Percentiles rank a stretch among this genome's conserved stretches.
Evolutionary conservation across 139 green algal species (phyloP).

Genomic region (Deuterostichococcus epilithicus): DNA sequence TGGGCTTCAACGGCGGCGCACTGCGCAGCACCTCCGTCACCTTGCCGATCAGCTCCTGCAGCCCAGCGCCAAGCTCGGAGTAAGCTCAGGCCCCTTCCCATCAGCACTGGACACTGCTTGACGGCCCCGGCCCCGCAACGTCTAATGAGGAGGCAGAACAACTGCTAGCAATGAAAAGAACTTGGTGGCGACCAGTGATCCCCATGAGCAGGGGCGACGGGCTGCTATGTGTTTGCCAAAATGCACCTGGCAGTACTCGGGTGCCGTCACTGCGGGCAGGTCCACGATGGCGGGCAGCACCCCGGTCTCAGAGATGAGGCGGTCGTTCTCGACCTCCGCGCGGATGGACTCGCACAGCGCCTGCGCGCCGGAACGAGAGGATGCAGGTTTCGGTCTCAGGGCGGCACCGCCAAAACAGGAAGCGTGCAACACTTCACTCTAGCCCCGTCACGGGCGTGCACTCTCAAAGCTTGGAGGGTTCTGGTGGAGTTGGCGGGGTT

Average conservation of each 20-base stretch:
- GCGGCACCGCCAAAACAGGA: too few relatives aligned
- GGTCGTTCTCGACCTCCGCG: conserved; percentile 43
- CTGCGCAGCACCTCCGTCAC: conserved; percentile 30
- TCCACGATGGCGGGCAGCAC: conserved; percentile 33
- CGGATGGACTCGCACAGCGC: conserved; percentile 41
- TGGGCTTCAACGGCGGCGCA: conserved; percentile 42
- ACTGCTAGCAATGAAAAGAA: too few relatives aligned
- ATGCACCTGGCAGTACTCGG: conserved; percentile 37
- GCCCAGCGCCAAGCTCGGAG: not conserved
- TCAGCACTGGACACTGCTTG: not conserved
- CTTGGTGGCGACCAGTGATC: too few relatives aligned
- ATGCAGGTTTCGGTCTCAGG: too few relatives aligned
- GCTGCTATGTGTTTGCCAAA: not conserved
- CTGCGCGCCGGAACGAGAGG: conserved; percentile 31
- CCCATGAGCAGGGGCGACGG: too few relatives aligned
- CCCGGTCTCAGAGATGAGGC: conserved; percentile 32
- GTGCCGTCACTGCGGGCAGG: conserved; percentile 39
- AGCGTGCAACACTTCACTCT: too few relatives aligned
- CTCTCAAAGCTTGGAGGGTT: not conserved
- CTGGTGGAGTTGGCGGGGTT: too few relatives aligned
- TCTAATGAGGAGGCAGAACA: not conserved
- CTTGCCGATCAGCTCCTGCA: conserved; percentile 29
- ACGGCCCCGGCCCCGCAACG: not conserved
- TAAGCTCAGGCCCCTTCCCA: not conserved
- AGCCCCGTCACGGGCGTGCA: too few relatives aligned